These are phyloP conservation scores for Solanum ossicruentum DNA, from an alignment of 257 asterid species.

Conservation along the genomic window DNA sequence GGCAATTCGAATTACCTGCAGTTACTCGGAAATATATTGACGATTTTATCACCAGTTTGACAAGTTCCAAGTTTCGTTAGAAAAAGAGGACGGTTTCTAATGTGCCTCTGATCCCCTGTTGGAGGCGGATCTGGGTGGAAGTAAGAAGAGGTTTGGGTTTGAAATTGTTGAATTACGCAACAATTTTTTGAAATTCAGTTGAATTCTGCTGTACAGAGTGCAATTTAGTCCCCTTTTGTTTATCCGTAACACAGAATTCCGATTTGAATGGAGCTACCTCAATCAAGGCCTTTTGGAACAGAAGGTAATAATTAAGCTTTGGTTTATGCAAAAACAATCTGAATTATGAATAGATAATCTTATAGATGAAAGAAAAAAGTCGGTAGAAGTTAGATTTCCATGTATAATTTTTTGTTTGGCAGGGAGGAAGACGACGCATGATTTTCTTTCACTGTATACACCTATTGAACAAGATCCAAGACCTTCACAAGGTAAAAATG, in stretches of 20 bases:
- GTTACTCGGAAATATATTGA: background rate
- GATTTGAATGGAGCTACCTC: conserved; percentile 67
- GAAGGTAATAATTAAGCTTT: conserved; percentile 32
- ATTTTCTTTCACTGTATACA: conserved; percentile 83
- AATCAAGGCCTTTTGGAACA: conserved; percentile 40
- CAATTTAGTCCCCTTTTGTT: background rate
- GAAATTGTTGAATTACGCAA: background rate
- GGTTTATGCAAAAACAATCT: background rate
- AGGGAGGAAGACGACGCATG: conserved; percentile 59
- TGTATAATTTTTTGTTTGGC: background rate
- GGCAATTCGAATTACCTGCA: background rate
- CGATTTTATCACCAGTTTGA: background rate
- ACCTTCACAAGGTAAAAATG: conserved; percentile 39
- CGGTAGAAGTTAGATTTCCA: background rate
- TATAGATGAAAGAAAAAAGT: background rate
- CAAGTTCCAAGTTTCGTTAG: background rate
- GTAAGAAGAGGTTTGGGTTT: background rate
- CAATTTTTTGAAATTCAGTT: background rate
- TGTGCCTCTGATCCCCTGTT: background rate
- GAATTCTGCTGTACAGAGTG: conserved; percentile 4
- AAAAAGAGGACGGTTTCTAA: background rate
- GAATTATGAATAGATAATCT: background rate
- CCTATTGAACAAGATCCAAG: conserved; percentile 78
- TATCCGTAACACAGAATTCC: background rate
- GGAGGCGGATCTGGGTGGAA: conserved; percentile 19